A percentile compares a stretch with the other conserved stretches of the same genome.
phyloP scores from a whole-genome alignment of 2,329 filamentous ascomycete genomes.

The Chaetomium globosum region DNA sequence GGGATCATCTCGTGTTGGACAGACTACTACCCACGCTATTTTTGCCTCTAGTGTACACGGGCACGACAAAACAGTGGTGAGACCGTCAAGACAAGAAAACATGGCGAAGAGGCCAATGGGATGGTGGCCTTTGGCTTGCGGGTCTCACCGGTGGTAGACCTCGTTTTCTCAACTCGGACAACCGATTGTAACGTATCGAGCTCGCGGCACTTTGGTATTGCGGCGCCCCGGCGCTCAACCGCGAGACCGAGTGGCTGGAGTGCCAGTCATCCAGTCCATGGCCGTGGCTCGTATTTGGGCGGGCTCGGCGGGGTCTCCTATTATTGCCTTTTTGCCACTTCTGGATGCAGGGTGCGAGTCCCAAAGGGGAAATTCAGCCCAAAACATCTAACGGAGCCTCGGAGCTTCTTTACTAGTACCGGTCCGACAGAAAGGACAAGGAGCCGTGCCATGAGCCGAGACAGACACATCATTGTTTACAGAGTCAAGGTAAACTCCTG shows the following conservation, averaged over 20 bases:
- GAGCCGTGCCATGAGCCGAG: no score
- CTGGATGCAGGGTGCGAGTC: slow-evolving; percentile 2
- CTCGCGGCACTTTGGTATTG: neutral
- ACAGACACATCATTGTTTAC: no score
- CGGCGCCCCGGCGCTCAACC: neutral
- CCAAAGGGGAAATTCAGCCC: slow-evolving; percentile 2
- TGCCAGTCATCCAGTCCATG: neutral
- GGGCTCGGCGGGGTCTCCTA: neutral
- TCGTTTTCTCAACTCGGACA: neutral
- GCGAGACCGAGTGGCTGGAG: slow-evolving; percentile 6
- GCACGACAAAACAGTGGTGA: neutral
- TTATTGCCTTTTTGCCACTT: slow-evolving; percentile 1
- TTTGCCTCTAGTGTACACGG: neutral
- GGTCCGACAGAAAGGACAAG: neutral
- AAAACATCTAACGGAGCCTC: neutral
- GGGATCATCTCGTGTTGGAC: slow-evolving; percentile 10
- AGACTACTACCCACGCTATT: neutral
- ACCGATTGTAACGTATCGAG: slow-evolving; percentile 5
- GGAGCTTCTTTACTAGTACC: neutral
- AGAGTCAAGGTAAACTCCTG: no score
- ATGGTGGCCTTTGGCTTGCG: neutral
- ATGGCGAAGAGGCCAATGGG: neutral
- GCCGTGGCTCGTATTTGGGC: slow-evolving; percentile 12
- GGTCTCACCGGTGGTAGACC: neutral
- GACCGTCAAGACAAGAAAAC: neutral